Percentiles rank a stretch among this genome's conserved stretches.
Evolutionary conservation across 2,329 filamentous ascomycete genomes (phyloP).

Genomic region (Neonectria neomacrospora): DNA sequence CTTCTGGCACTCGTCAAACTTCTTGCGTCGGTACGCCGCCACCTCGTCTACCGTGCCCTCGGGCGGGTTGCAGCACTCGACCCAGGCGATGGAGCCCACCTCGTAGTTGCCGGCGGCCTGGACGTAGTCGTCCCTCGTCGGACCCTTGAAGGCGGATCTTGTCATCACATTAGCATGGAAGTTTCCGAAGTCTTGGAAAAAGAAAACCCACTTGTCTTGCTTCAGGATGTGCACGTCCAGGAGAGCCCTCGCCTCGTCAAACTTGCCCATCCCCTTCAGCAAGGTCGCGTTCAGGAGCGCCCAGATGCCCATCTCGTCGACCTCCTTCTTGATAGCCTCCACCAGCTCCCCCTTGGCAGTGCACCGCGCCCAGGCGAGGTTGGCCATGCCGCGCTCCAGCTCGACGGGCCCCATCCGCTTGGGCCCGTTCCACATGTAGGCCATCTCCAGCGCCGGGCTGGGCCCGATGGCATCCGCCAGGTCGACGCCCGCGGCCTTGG

Average conservation of each 20-base stretch:
- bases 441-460: constrained; percentile 88
- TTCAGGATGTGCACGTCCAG: constrained; percentile 73
- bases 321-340: constrained; percentile 60
- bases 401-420: constrained; percentile 79
- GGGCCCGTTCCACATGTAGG: constrained; percentile 91
- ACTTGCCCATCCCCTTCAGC: constrained; percentile 70
- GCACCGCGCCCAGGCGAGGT: constrained; percentile 74
- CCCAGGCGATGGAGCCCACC: constrained; percentile 84
- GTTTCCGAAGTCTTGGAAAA: not conserved
- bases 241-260: constrained; percentile 72
- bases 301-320: constrained; percentile 72
- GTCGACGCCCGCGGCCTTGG: constrained; percentile 72
- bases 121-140: constrained; percentile 75
- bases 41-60: constrained; percentile 46
- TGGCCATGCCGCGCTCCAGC: constrained; percentile 69
- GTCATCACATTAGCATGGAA: constrained; percentile 10
- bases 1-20: constrained; percentile 69
- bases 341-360: constrained; percentile 57
- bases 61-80: constrained; percentile 64
- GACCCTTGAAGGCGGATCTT: constrained; percentile 67
- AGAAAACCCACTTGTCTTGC: constrained; percentile 66
- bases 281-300: constrained; percentile 74
- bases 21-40: constrained; percentile 55
- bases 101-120: constrained; percentile 86
- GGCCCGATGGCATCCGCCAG: constrained; percentile 84